Base-by-base conservation (phyloP, 2,329 filamentous ascomycete genomes). In the Diaporthe eres region DNA sequence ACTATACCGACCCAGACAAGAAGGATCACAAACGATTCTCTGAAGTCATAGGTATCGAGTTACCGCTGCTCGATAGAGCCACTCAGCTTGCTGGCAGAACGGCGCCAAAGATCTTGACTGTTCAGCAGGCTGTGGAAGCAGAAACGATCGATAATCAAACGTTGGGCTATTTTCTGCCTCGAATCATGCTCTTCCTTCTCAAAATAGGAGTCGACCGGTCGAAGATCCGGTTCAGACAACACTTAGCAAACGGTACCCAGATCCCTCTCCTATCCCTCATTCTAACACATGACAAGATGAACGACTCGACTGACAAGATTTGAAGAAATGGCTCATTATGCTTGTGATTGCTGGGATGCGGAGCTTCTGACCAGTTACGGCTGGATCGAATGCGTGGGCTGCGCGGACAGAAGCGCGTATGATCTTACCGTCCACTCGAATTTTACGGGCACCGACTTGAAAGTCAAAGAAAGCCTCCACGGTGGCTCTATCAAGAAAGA, bases 381-480 rank as follows among this genome's bases (percentile, higher is more conserved):
- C 83, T 99, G 97, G 97, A 94, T 98, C 77, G 97, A 99, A 88
- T 98, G 96, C 84, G 96, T 98, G 81, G 97, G 97, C 78, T 98
- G 97, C 85, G 97, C 97, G 77, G 96, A 98, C 84, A 92, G 97
- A 81, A 97, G 94, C 83, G 97, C 97, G 25, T 99, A 98, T 84
- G 97, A 99, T 85, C 85, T 98, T 84, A 93, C 92, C 47, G 96
- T 98, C 13, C 97, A 98, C 85, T 93, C 93, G 82, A 96, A 98
- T 86, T 96, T 95, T 88, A 98, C 97, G 44, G 95, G 95, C 75
- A 92, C 94, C 17, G 92, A 95, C 57, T 89, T 99, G 28, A 89
- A 97, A 67, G 97, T 98, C 55, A 92, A 95, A 76, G 93, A 98
- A 87, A 92, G 91, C 71, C 90, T 95, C 72, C 91, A 94, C 63